A percentile compares a stretch with the other conserved stretches of the same genome.
These are phyloP conservation scores for Eucalyptus polybractea DNA, from an alignment of 345 rosid genomes.

Conservation along the genomic window DNA sequence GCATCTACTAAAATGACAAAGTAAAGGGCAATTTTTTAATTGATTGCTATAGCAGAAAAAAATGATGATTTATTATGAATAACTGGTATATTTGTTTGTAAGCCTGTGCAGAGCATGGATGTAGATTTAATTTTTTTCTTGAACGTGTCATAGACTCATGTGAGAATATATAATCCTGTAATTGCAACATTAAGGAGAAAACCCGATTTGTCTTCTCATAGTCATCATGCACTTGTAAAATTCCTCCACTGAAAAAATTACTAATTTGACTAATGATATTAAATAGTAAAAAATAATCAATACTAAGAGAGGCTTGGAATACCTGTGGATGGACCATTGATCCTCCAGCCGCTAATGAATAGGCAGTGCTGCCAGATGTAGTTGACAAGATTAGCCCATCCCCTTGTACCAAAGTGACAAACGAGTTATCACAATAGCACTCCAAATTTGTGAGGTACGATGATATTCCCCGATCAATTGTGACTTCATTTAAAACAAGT, in stretches of 20 bases:
- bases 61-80: neutral
- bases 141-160: neutral
- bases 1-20: neutral
- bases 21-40: neutral
- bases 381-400: conserved; percentile 92
- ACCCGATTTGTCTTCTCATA: neutral
- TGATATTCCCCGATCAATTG: conserved; percentile 95
- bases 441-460: conserved; percentile 93
- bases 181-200: neutral
- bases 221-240: neutral
- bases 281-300: neutral
- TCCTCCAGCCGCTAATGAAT: conserved; percentile 98
- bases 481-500: conserved; percentile 94
- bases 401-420: conserved; percentile 98
- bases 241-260: neutral
- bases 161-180: neutral
- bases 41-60: neutral
- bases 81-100: neutral
- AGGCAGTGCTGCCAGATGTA: conserved; percentile 99
- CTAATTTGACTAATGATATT: neutral
- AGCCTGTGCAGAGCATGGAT: neutral
- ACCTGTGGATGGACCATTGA: conserved; percentile 99
- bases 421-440: conserved; percentile 90
- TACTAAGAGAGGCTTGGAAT: neutral
- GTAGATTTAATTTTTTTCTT: neutral